Percentiles rank a stretch among this genome's conserved stretches.
Conservation (phyloP, 352 stramenopile species). For the Globisporangium abappressorium region DNA sequence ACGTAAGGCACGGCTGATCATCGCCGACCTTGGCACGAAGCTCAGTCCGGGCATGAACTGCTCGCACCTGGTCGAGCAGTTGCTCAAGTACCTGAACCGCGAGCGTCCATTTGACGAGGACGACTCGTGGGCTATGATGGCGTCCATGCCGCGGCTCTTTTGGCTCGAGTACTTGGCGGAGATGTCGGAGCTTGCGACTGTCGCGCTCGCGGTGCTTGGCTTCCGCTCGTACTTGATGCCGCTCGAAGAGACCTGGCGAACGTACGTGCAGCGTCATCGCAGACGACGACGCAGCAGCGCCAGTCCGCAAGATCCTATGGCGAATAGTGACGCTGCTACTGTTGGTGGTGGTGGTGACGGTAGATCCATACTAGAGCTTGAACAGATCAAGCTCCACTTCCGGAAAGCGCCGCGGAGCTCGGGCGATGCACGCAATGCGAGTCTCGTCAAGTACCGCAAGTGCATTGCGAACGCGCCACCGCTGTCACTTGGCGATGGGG, state of each 20-base stretch:
- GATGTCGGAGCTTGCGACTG: constrained; percentile 27
- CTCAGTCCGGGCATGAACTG: constrained; percentile 19
- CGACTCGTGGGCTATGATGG: constrained; percentile 40
- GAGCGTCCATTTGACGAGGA: constrained; percentile 41
- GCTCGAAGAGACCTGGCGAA: constrained; percentile 28
- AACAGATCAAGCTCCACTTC: constrained; percentile 12
- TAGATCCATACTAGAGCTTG: not conserved
- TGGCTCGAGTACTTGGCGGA: constrained; percentile 40
- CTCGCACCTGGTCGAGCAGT: constrained; percentile 27
- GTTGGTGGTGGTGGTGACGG: not conserved
- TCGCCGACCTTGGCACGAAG: constrained; percentile 18
- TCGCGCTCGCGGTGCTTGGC: constrained; percentile 32
- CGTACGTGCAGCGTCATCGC: constrained; percentile 7
- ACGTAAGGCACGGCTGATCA: constrained; percentile 25
- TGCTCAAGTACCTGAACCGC: constrained; percentile 36
- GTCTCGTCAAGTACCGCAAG: constrained; percentile 13
- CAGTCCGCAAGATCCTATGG: not conserved
- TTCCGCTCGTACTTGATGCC: constrained; percentile 28
- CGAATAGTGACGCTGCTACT: not conserved
- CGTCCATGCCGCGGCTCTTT: constrained; percentile 36
- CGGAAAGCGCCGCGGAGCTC: constrained; percentile 2
- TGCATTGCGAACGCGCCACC: not conserved
- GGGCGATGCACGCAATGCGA: constrained; percentile 1
- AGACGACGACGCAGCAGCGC: not conserved
- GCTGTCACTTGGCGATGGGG: not conserved